A percentile compares a stretch with the other conserved stretches of the same genome.
phyloP scores from a whole-genome alignment of 352 stramenopile species.

The Pseudoperonospora humuli region DNA sequence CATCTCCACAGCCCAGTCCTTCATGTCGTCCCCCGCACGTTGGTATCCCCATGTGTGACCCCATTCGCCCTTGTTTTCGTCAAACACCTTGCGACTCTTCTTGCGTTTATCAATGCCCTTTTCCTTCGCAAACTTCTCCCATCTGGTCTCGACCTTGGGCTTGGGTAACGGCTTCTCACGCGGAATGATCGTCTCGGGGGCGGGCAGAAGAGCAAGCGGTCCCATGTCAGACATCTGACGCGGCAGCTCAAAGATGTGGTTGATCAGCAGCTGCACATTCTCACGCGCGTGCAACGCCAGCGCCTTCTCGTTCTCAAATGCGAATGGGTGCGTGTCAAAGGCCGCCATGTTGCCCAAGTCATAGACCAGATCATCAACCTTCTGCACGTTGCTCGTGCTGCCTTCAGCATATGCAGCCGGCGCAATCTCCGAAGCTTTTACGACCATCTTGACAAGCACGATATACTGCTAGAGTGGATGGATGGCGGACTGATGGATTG shows the following conservation, averaged over 20 bases:
- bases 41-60: constrained; percentile 91
- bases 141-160: constrained; percentile 95
- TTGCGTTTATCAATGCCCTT: constrained; percentile 98
- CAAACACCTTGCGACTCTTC: constrained; percentile 93
- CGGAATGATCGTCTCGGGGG: constrained; percentile 58
- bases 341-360: constrained; percentile 86
- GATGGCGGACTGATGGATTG: constrained; percentile 15
- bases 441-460: constrained; percentile 37
- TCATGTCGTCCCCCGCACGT: constrained; percentile 69
- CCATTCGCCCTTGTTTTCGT: constrained; percentile 93
- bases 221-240: constrained; percentile 91
- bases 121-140: constrained; percentile 97
- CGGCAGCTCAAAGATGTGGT: constrained; percentile 88
- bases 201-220: constrained; percentile 78
- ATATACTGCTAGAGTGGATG: constrained; percentile 2
- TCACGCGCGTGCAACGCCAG: constrained; percentile 85
- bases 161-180: constrained; percentile 87
- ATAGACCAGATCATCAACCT: constrained; percentile 82
- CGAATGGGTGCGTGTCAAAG: constrained; percentile 85
- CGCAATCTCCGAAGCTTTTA: constrained; percentile 80
- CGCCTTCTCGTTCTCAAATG: constrained; percentile 79
- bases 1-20: constrained; percentile 93
- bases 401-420: constrained; percentile 57
- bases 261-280: constrained; percentile 92
- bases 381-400: constrained; percentile 57